A percentile compares a stretch with the other conserved stretches of the same genome.
phyloP scores from a whole-genome alignment of 2,329 filamentous ascomycete genomes.

The Diaporthe sp. region DNA sequence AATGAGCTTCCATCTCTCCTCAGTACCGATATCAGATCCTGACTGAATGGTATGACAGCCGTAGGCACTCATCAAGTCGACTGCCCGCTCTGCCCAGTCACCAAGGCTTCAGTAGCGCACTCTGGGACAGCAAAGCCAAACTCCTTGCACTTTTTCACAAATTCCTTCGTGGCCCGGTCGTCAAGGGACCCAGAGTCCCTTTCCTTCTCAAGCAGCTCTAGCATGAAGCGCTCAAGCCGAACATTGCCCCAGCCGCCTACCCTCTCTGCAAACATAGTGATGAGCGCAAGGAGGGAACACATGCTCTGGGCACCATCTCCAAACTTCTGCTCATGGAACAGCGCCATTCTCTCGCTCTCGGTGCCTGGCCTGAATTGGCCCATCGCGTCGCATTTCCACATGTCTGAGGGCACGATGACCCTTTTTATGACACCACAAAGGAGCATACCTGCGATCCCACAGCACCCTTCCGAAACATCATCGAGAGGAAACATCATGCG shows the following conservation, averaged over 20 bases:
- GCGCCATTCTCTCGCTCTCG: no score
- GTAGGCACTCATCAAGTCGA: not conserved
- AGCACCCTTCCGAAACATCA: not conserved
- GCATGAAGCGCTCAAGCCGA: not conserved
- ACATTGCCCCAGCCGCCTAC: no score
- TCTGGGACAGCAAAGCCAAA: not conserved
- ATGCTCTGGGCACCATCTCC: not conserved
- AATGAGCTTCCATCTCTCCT: not conserved
- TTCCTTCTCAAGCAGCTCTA: not conserved
- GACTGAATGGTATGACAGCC: not conserved
- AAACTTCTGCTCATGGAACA: not conserved
- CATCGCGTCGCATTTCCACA: not conserved
- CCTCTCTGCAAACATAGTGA: not conserved
- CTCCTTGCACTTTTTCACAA: not conserved
- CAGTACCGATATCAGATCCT: not conserved
- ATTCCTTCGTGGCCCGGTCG: not conserved
- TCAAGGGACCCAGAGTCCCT: no score
- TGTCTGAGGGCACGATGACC: not conserved
- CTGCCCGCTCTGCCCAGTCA: no score
- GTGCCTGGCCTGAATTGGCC: no score
- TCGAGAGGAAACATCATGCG: not conserved
- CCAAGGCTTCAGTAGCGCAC: not conserved
- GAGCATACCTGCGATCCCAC: not conserved
- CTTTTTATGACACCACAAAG: not conserved
- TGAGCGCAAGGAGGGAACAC: not conserved